Base-by-base conservation (phyloP, 371 early-diverging fungal species). In the Batkoa obscura region DNA sequence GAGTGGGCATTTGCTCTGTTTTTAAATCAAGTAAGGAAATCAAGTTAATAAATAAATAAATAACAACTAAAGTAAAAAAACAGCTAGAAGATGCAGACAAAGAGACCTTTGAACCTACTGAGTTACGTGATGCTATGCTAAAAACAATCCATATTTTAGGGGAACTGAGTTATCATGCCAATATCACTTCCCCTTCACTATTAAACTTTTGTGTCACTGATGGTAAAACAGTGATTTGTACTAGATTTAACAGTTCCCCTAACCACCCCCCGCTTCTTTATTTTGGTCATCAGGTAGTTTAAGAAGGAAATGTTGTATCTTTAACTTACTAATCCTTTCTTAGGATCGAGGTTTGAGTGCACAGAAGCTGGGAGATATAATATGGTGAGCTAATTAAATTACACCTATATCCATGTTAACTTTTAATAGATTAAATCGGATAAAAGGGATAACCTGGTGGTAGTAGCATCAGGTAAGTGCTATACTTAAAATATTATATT, bases 181-280 rank as follows among this genome's bases (percentile, higher is more conserved):
- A 74, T 15, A 72, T 76, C 31, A 65, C 57, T 2, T 78, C 72
- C 68, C 67, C 76, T 9, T 87, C 88, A 1, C 59, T 84, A 47
- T 61, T 88, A 53, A 88, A 88, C 61, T 87, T 88, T 74, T 88
- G 87, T n/a, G 85, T 88, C 36, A 85, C 89, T 38, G 86, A 88
- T 62, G 89, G 89, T 4, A 71, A 67, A 58, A 66, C 80, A 0
- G 83, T 88, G 0, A 79, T 88, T 1, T 88, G 87, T 66, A 75
- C 84, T n/a, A 68, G 88, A n/a, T 88, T 88, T 57, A 78, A 81
- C 36, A 82, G 72, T 38, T 76, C 79, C 53, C 61, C 58, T n/a
- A 70, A 71, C 1, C 64, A 72, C 52, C 84, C 51, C 83, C 82
- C 1, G 84, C 85, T 0, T 84, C 86, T 34, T 65, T 88, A 17